Percentiles rank a stretch among this genome's conserved stretches.
These are phyloP conservation scores for Xerocomus brunneocitrinus DNA, from an alignment of 768 basidiomycete genomes.

Conservation along the genomic window DNA sequence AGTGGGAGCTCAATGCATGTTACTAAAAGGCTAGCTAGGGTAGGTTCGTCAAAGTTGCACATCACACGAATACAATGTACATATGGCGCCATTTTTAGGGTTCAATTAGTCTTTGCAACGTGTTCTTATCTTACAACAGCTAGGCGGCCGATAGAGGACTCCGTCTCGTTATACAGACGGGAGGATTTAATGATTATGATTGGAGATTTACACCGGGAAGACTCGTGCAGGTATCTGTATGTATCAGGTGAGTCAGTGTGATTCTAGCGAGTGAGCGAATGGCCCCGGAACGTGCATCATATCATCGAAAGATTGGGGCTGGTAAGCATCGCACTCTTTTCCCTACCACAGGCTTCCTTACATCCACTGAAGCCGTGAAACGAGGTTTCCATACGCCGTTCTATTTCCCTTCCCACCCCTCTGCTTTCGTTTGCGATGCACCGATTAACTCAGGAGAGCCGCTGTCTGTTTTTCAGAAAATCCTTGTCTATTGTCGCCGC, in stretches of 20 bases:
- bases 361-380: background rate
- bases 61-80: background rate
- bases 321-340: background rate
- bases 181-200: background rate
- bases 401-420: background rate
- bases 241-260: conserved; percentile 8
- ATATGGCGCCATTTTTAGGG: conserved; percentile 2
- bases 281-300: background rate
- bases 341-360: background rate
- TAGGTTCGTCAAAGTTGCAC: background rate
- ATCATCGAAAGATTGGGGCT: background rate
- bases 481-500: background rate
- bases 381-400: background rate
- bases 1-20: too few relatives aligned
- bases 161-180: background rate
- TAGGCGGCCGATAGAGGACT: background rate
- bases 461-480: background rate
- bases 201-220: conserved; percentile 1
- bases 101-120: conserved; percentile 4
- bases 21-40: background rate
- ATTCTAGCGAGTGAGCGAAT: conserved; percentile 7
- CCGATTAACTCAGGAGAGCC: background rate
- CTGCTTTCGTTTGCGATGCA: background rate
- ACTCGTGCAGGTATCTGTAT: background rate
- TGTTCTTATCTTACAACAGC: background rate